These are phyloP conservation scores for Klebsormidium nitens DNA, from an alignment of 139 green algal species.

Conservation along the genomic window DNA sequence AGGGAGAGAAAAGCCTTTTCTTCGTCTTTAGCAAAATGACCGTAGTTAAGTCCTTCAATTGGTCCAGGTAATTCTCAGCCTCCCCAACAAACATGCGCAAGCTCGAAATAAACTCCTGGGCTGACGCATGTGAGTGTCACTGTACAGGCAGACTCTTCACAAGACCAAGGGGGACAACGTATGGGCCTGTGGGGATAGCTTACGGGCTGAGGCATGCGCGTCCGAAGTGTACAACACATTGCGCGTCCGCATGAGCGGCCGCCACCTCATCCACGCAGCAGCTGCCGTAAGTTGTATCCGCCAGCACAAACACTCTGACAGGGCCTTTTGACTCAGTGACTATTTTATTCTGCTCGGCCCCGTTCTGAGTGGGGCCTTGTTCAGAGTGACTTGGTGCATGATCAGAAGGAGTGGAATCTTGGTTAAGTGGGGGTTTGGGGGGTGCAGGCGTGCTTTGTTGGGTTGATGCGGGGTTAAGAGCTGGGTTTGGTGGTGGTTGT, in stretches of 20 bases:
- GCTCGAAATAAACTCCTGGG: too few species aligned
- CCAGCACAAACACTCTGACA: constrained; percentile 30
- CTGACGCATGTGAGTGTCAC: too few species aligned
- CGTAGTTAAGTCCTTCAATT: too few species aligned
- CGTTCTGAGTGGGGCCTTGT: background rate
- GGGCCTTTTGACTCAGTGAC: too few species aligned
- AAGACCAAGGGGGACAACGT: too few species aligned
- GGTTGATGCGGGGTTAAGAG: background rate
- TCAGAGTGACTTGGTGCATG: background rate
- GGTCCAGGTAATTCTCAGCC: too few species aligned
- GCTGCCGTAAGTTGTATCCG: constrained; percentile 43
- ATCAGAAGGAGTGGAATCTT: background rate
- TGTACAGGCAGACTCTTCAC: too few species aligned
- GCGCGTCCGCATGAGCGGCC: constrained; percentile 36
- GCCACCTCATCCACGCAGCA: constrained; percentile 52
- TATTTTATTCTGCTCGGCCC: constrained; percentile 1
- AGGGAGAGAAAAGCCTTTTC: too few species aligned
- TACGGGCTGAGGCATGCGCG: constrained; percentile 67
- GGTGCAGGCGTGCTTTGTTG: background rate
- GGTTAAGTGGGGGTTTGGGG: background rate
- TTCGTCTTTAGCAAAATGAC: too few species aligned
- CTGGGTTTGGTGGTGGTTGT: too few species aligned
- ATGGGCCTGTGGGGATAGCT: too few species aligned
- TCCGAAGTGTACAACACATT: constrained; percentile 79
- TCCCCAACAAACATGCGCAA: too few species aligned